phyloP scores from a whole-genome alignment of 345 rosid species.

The Populus pruinosa region DNA sequence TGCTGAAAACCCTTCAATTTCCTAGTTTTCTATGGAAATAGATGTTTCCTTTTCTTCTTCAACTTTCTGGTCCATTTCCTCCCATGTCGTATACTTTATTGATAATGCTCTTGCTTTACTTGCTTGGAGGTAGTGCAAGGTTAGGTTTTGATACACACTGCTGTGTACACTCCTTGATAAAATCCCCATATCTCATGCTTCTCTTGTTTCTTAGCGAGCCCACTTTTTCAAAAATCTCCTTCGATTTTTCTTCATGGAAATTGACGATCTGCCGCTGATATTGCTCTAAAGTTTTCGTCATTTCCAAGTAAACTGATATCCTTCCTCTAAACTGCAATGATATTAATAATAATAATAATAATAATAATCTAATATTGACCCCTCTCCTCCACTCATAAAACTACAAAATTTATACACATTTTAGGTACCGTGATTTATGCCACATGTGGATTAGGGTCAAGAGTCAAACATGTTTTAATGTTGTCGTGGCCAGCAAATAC shows the following conservation, averaged over 20 bases:
- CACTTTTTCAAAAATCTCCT: not conserved
- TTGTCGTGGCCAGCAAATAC: not conserved
- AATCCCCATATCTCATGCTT: not conserved
- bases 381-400: not conserved
- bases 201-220: not conserved
- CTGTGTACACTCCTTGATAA: not conserved
- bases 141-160: not conserved
- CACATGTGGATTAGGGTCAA: not conserved
- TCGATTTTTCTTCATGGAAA: not conserved
- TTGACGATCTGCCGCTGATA: not conserved
- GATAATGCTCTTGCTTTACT: not conserved
- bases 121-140: not conserved
- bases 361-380: not conserved
- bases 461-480: slow-evolving; percentile 1
- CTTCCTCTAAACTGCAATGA: not conserved
- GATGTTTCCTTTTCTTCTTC: not conserved
- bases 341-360: no score
- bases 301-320: not conserved
- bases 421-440: slow-evolving; percentile 17
- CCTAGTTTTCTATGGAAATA: not conserved
- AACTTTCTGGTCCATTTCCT: not conserved
- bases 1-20: not conserved
- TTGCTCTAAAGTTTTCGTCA: slow-evolving; percentile 6
- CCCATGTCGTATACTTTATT: not conserved
- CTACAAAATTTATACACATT: not conserved